phyloP scores from a whole-genome alignment of 1,284 basidiomycete species.

The Salmacisia buchloeana region DNA sequence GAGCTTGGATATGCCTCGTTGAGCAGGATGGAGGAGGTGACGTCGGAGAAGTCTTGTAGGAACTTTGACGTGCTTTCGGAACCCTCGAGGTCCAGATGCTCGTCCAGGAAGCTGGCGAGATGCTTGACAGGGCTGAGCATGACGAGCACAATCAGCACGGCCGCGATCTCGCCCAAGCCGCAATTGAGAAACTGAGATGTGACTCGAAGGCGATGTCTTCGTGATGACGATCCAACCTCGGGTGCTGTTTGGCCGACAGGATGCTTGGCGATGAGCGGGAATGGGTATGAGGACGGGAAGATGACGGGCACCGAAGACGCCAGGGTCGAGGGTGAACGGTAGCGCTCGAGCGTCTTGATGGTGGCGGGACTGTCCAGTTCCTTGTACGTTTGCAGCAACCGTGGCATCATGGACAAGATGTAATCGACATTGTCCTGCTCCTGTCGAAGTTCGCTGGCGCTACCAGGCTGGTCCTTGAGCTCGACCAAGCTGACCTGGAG shows the following conservation, averaged over 20 bases:
- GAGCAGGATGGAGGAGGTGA: slow-evolving; percentile 73
- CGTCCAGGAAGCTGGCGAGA: slow-evolving; percentile 67
- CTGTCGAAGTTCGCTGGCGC: slow-evolving; percentile 51
- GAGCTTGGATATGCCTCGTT: slow-evolving; percentile 83
- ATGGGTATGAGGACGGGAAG: slow-evolving; percentile 89
- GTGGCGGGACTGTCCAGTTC: slow-evolving; percentile 71
- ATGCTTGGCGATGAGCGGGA: slow-evolving; percentile 69
- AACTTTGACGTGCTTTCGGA: slow-evolving; percentile 59
- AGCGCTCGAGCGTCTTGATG: slow-evolving; percentile 65
- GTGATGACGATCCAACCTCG: slow-evolving; percentile 24
- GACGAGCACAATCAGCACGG: slow-evolving; percentile 76
- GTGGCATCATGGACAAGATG: slow-evolving; percentile 76
- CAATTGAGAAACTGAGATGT: slow-evolving; percentile 61
- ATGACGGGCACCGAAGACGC: slow-evolving; percentile 68
- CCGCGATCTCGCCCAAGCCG: slow-evolving; percentile 75
- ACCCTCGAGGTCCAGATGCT: slow-evolving; percentile 40
- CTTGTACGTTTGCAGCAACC: slow-evolving; percentile 76
- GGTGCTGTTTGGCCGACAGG: slow-evolving; percentile 54
- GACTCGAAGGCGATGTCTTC: slow-evolving; percentile 23
- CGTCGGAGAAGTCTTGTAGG: slow-evolving; percentile 72
- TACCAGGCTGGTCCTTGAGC: background rate
- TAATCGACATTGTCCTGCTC: slow-evolving; percentile 93
- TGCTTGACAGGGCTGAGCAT: slow-evolving; percentile 72
- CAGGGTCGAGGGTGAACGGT: slow-evolving; percentile 58
- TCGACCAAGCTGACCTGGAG: slow-evolving; percentile 66